Evolutionary conservation across 257 asterid genomes (phyloP).

Genomic region (Solanum sitiens): DNA sequence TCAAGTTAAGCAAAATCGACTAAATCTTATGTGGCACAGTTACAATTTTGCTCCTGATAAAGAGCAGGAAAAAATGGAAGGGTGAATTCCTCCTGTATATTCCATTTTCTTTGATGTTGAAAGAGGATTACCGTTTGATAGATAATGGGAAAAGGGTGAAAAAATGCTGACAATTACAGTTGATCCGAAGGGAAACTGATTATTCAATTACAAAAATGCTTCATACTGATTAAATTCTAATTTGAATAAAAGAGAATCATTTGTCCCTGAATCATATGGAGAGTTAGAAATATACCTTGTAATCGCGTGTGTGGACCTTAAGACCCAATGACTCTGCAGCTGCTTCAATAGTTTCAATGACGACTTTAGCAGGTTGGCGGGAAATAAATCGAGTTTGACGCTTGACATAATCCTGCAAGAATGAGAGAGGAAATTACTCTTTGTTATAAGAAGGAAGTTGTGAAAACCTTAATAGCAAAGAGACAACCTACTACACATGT

Average conservation of each 20-base stretch:
- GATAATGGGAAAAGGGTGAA: neutral
- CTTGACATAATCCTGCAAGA: slow-evolving; percentile 61
- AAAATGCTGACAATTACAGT: neutral
- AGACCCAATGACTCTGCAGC: slow-evolving; percentile 80
- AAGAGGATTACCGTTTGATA: neutral
- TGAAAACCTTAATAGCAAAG: neutral
- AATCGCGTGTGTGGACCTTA: slow-evolving; percentile 64
- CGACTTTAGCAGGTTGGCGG: slow-evolving; percentile 66
- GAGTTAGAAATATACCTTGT: slow-evolving; percentile 42
- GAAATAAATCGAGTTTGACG: slow-evolving; percentile 97
- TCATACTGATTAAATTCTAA: neutral
- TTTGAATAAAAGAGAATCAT: neutral
- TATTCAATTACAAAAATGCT: neutral
- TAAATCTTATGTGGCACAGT: neutral
- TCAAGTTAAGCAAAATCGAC: neutral
- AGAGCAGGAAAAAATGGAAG: neutral
- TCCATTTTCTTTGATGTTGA: neutral
- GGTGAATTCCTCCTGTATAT: neutral
- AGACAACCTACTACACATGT: neutral
- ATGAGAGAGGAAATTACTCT: neutral
- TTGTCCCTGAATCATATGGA: neutral
- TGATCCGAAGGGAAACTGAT: neutral
- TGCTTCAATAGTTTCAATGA: slow-evolving; percentile 59
- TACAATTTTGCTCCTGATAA: neutral
- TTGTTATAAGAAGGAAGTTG: neutral